A percentile compares a stretch with the other conserved stretches of the same genome.
Conservation (phyloP, 1,139 yeast genomes). For the Hemisphaericaspora lyxosophila region DNA sequence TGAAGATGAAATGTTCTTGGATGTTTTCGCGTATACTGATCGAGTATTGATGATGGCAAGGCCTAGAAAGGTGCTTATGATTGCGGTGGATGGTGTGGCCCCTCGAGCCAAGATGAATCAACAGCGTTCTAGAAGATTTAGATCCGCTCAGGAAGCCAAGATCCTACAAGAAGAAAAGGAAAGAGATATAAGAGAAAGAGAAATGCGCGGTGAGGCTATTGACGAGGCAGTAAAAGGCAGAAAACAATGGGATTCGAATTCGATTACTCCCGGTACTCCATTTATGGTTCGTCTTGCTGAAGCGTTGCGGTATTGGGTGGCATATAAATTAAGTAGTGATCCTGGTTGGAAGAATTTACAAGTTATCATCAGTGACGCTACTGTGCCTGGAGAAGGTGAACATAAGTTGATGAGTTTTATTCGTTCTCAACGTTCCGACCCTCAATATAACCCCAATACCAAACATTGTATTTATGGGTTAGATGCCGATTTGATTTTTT, state of each 20-base stretch:
- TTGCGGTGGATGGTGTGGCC: constrained; percentile 98
- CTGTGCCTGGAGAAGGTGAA: constrained; percentile 99
- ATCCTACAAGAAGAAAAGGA: constrained; percentile 53
- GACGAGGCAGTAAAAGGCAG: constrained; percentile 62
- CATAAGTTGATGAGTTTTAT: constrained; percentile 96
- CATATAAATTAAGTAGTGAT: constrained; percentile 80
- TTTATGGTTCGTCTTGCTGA: constrained; percentile 88
- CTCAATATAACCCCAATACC: constrained; percentile 84
- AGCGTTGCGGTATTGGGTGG: constrained; percentile 85
- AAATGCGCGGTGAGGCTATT: constrained; percentile 61
- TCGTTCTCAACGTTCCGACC: constrained; percentile 80
- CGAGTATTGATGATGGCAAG: constrained; percentile 89
- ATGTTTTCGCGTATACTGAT: constrained; percentile 85
- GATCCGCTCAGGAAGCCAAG: constrained; percentile 92
- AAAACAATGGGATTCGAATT: constrained; percentile 82
- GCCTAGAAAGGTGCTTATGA: constrained; percentile 86
- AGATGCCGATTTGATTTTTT: constrained; percentile 96
- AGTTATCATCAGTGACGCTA: constrained; percentile 88
- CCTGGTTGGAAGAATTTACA: constrained; percentile 88
- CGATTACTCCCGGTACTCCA: constrained; percentile 99
- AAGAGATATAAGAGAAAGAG: constrained; percentile 50
- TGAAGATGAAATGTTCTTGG: constrained; percentile 93
- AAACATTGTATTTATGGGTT: constrained; percentile 94
- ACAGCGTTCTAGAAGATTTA: constrained; percentile 91
- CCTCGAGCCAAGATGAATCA: constrained; percentile 99